A percentile compares a stretch with the other conserved stretches of the same genome.
These are phyloP conservation scores for Xerocomus potaroensis DNA, from an alignment of 768 basidiomycete species.

Conservation along the genomic window DNA sequence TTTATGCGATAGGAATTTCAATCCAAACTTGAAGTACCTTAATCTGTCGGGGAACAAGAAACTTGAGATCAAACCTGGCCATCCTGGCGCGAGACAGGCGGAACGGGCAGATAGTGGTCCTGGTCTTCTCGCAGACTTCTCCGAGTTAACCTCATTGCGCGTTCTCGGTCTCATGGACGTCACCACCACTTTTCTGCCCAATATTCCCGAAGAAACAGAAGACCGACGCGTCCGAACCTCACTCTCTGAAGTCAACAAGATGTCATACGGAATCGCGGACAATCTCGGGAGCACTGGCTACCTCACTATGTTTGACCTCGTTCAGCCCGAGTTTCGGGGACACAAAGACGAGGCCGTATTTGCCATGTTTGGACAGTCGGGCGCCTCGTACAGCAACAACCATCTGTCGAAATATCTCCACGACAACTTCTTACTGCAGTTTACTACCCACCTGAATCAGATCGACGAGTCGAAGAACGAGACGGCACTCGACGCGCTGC, in stretches of 20 bases:
- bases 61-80: slow-evolving; percentile 87
- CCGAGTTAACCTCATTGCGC: slow-evolving; percentile 75
- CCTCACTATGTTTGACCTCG: slow-evolving; percentile 89
- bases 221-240: slow-evolving; percentile 92
- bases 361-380: slow-evolving; percentile 88
- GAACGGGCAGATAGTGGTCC: slow-evolving; percentile 23
- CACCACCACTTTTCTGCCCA: slow-evolving; percentile 54
- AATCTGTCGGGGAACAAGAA: slow-evolving; percentile 97
- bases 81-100: slow-evolving; percentile 28
- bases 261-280: slow-evolving; percentile 97
- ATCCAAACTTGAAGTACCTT: slow-evolving; percentile 86
- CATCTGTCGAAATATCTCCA: slow-evolving; percentile 78
- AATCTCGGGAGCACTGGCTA: slow-evolving; percentile 76
- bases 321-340: slow-evolving; percentile 79
- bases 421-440: slow-evolving; percentile 67
- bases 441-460: slow-evolving; percentile 54
- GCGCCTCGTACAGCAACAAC: slow-evolving; percentile 55
- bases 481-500: slow-evolving; percentile 68
- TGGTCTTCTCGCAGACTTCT: slow-evolving; percentile 73
- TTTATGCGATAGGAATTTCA: slow-evolving; percentile 77
- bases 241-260: slow-evolving; percentile 78
- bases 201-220: slow-evolving; percentile 80
- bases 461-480: slow-evolving; percentile 40
- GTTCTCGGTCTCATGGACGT: slow-evolving; percentile 99
- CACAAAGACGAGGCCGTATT: slow-evolving; percentile 82